These are phyloP conservation scores for Haberlea rhodopensis DNA, from an alignment of 257 asterid species.

Conservation along the genomic window DNA sequence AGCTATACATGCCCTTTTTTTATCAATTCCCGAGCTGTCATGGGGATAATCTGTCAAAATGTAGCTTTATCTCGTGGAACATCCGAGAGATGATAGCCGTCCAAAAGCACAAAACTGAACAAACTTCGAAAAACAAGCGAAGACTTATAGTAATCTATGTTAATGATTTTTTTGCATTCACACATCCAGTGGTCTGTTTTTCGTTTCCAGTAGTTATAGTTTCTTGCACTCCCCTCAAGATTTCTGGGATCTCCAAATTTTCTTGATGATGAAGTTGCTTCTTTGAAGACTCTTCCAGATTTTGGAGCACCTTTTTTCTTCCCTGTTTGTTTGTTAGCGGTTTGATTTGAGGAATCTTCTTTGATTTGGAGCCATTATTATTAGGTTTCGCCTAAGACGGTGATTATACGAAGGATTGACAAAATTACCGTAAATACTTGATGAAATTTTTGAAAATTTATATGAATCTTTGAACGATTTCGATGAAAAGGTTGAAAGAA, in stretches of 20 bases:
- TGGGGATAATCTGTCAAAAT: not conserved
- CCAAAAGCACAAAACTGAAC: not conserved
- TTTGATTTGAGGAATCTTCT: no score
- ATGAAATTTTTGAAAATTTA: no score
- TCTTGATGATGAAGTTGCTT: not conserved
- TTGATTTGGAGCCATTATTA: no score
- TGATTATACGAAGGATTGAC: no score
- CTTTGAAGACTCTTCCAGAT: not conserved
- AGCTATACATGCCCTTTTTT: not conserved
- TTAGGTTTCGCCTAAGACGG: no score
- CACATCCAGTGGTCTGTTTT: not conserved
- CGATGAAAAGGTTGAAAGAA: no score
- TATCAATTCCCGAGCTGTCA: not conserved
- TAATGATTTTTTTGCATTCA: not conserved
- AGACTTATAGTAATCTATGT: not conserved
- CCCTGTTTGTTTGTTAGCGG: no score
- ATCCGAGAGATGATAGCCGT: slow-evolving; percentile 1
- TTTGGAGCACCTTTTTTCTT: no score
- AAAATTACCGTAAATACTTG: no score
- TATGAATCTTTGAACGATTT: no score
- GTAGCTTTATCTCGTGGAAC: not conserved
- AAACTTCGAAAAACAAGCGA: not conserved
- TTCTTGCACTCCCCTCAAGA: not conserved
- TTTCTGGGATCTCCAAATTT: not conserved
- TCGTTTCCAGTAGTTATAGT: not conserved